These are phyloP conservation scores for Meyerozyma sp. DNA, from an alignment of 1,139 yeast species.

Conservation along the genomic window DNA sequence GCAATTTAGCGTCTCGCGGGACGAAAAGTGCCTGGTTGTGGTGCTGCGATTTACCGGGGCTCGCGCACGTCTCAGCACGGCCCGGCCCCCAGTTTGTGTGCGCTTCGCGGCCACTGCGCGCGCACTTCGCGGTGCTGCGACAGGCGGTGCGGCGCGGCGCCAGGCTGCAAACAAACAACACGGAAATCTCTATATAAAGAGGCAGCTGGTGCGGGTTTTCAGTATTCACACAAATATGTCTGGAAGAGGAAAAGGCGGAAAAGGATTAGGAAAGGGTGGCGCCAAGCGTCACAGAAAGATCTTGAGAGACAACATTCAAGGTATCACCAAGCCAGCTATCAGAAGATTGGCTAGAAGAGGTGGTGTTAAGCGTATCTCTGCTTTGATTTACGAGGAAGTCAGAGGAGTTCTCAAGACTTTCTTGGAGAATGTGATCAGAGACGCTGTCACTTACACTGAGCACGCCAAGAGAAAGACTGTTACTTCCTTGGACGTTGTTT, in stretches of 20 bases:
- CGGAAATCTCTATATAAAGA: slow-evolving; percentile 6
- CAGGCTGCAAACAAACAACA: slow-evolving; percentile 4
- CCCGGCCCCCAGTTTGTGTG: background rate
- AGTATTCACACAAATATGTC: slow-evolving; percentile 57
- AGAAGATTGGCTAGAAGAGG: slow-evolving; percentile 99
- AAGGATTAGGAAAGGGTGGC: slow-evolving; percentile 99
- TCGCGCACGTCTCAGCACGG: slow-evolving; percentile 3
- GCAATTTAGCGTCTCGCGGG: background rate
- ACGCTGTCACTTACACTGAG: slow-evolving; percentile 98
- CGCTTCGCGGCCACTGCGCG: background rate
- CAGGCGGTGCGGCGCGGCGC: background rate
- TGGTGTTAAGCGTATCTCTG: slow-evolving; percentile 99
- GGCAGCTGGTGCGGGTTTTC: background rate
- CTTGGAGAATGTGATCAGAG: slow-evolving; percentile 96
- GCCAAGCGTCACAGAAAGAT: slow-evolving; percentile 99
- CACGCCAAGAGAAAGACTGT: slow-evolving; percentile 99
- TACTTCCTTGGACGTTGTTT: slow-evolving; percentile 96
- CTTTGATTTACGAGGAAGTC: slow-evolving; percentile 97
- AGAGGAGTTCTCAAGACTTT: slow-evolving; percentile 94
- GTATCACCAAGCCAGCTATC: slow-evolving; percentile 99
- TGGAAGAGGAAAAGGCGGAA: slow-evolving; percentile 99
- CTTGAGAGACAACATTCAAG: slow-evolving; percentile 98
- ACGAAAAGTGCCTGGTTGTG: slow-evolving; percentile 2
- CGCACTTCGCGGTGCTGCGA: background rate
- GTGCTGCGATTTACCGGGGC: slow-evolving; percentile 5